Percentiles rank a stretch among this genome's conserved stretches.
phyloP scores from a whole-genome alignment of 2,329 filamentous ascomycete species.

The Macrophomina tecta region DNA sequence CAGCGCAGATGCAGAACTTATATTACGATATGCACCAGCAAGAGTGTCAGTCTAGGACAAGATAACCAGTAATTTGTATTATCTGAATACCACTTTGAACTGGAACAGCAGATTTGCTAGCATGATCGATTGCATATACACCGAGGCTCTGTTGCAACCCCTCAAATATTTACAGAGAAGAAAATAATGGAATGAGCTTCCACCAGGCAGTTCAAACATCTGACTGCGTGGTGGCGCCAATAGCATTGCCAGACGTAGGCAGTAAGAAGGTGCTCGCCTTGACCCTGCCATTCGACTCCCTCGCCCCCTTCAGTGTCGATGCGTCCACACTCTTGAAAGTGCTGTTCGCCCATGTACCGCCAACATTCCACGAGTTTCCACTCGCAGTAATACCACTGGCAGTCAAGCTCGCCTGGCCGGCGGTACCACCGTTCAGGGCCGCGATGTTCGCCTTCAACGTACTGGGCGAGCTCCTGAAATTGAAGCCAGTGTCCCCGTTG shows the following conservation, averaged over 20 bases:
- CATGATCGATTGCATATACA: neutral
- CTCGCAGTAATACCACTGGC: constrained; percentile 34
- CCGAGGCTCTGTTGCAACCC: neutral
- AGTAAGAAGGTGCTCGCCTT: constrained; percentile 51
- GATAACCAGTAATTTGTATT: too few relatives aligned
- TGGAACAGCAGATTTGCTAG: too few relatives aligned
- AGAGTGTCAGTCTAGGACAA: too few relatives aligned
- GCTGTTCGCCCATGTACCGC: constrained; percentile 47
- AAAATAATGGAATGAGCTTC: neutral
- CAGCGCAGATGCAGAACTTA: too few relatives aligned
- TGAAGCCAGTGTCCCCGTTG: constrained; percentile 52
- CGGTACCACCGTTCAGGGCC: constrained; percentile 39
- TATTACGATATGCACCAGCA: too few relatives aligned
- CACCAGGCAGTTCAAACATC: neutral
- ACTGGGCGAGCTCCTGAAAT: constrained; percentile 43
- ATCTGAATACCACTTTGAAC: too few relatives aligned
- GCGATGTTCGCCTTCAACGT: constrained; percentile 51
- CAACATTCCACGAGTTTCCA: constrained; percentile 53
- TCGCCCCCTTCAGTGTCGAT: constrained; percentile 44
- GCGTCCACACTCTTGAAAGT: constrained; percentile 49
- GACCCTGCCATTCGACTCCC: constrained; percentile 49
- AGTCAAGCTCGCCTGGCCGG: constrained; percentile 33
- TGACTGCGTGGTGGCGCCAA: constrained; percentile 50
- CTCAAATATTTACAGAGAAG: constrained; percentile 7
- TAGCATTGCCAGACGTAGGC: constrained; percentile 43